Evolutionary conservation across 2,329 filamentous ascomycete genomes (phyloP), one percentile per base, ranked within the genome.

Genomic region (Aspergillus tamarii): DNA sequence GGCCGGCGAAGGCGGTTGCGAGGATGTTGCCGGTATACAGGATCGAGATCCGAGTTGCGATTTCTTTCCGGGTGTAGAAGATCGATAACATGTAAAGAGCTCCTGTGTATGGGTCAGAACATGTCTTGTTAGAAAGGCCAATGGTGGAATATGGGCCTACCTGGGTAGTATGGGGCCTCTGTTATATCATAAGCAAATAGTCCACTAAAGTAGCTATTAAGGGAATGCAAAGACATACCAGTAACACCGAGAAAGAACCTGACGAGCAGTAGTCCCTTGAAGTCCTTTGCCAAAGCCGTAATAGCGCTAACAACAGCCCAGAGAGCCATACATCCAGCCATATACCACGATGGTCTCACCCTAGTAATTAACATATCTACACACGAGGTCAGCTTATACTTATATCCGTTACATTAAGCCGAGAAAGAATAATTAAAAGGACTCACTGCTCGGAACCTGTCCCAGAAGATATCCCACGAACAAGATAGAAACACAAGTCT

Each of bases 11-110:
- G 59, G 85, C 85, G 55, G 86, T 86, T 53, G 86, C 86, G 67
- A 88, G 83, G 66, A 87, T 82, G 70, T 87, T 87, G 2, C 85
- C 85, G 64, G 85, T 85, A 74, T 87, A 88, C 26, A 88, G 74
- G 34, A 88, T 81, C 61, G 85, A 85, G 68, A 87, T 86, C 41
- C 86, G 77, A 41, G 78, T 80, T 4, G 84, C 84, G 63, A 88
- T 71, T 74, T 87, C 85, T 46, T 83, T 82, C 53, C 87, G 82
- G 0, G 88, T 89, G 74, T 90, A 90, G 85, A 87, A 90, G 70
- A 88, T 88, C 0, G 86, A 88, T 16, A 90, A 81, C 59, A 89
- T 86, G 45, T 88, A 79, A 19, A 89, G 80, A 0, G 86, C 85
- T 16, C 59, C 59, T 61, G 26, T 11, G 0, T 14, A 26, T 3